phyloP scores from a whole-genome alignment of 345 rosid genomes.

The Murraya koenigii region DNA sequence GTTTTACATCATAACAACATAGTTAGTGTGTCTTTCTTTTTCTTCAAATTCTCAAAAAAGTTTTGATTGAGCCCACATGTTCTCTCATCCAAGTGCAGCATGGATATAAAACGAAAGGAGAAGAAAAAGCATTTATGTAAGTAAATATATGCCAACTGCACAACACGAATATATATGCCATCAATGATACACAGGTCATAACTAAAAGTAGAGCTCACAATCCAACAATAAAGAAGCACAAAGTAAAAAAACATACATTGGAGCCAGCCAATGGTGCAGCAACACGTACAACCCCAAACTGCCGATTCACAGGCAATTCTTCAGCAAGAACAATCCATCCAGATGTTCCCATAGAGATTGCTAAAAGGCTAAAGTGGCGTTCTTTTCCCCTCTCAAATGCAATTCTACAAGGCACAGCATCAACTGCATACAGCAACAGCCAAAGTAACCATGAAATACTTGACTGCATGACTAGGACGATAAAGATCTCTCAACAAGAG shows the following conservation, averaged over 20 bases:
- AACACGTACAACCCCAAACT: conserved; percentile 67
- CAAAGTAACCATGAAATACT: conserved; percentile 20
- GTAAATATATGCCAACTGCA: neutral
- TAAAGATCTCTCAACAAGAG: neutral
- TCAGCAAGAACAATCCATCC: conserved; percentile 93
- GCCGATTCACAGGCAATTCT: conserved; percentile 61
- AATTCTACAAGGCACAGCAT: conserved; percentile 84
- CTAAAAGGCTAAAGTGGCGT: conserved; percentile 71
- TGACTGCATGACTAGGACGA: neutral
- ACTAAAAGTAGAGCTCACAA: neutral
- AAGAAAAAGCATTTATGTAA: neutral
- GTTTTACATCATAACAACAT: neutral
- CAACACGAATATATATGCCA: neutral
- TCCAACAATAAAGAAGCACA: conserved; percentile 9
- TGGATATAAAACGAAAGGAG: neutral
- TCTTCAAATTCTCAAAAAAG: neutral
- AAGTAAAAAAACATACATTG: conserved; percentile 46
- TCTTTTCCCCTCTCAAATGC: conserved; percentile 96
- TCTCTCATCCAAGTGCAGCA: neutral
- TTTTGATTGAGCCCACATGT: neutral
- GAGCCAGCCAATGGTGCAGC: conserved; percentile 87
- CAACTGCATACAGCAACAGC: conserved; percentile 56
- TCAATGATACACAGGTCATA: neutral
- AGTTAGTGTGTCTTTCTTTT: neutral
- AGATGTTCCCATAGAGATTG: conserved; percentile 56